Evolutionary conservation across 2,329 filamentous ascomycete species (phyloP).

Genomic region (Phoma sp.): DNA sequence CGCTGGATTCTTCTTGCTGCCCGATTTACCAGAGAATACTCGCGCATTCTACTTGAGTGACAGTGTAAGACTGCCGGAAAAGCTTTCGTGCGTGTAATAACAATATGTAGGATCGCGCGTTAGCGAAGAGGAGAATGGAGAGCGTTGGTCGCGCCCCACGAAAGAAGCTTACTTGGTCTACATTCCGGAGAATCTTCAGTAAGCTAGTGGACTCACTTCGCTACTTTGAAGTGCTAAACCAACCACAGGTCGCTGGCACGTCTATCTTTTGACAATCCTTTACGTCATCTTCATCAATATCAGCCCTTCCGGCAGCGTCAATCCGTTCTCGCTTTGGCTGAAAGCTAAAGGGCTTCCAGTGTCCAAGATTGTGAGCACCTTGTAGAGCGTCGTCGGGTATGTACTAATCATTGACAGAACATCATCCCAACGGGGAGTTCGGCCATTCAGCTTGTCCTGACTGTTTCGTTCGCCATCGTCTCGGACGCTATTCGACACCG

Average conservation of each 20-base stretch:
- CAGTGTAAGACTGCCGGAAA: slow-evolving; percentile 1
- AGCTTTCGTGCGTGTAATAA: background rate
- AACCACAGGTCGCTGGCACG: slow-evolving; percentile 22
- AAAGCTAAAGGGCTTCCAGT: slow-evolving; percentile 20
- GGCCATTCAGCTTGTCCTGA: slow-evolving; percentile 26
- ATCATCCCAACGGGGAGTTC: slow-evolving; percentile 27
- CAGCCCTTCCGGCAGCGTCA: slow-evolving; percentile 22
- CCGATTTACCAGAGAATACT: slow-evolving; percentile 28
- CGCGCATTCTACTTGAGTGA: slow-evolving; percentile 20
- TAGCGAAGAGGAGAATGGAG: slow-evolving; percentile 25
- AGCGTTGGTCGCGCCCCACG: slow-evolving; percentile 24
- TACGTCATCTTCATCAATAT: slow-evolving; percentile 30
- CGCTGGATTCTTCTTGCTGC: slow-evolving; percentile 23
- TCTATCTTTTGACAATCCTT: slow-evolving; percentile 24
- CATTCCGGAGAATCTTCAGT: slow-evolving; percentile 26
- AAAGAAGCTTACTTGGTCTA: slow-evolving; percentile 17
- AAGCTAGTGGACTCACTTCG: background rate
- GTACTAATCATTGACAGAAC: slow-evolving; percentile 14
- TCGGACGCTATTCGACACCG: slow-evolving; percentile 26
- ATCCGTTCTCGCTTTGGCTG: slow-evolving; percentile 30
- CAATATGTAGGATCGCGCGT: slow-evolving; percentile 7
- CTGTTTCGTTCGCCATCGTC: slow-evolving; percentile 24
- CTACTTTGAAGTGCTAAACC: background rate
- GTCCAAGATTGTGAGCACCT: slow-evolving; percentile 19
- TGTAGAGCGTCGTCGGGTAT: too few relatives aligned